Conservation (phyloP, 352 stramenopile genomes). For the Phytophthora tentaculata region DNA sequence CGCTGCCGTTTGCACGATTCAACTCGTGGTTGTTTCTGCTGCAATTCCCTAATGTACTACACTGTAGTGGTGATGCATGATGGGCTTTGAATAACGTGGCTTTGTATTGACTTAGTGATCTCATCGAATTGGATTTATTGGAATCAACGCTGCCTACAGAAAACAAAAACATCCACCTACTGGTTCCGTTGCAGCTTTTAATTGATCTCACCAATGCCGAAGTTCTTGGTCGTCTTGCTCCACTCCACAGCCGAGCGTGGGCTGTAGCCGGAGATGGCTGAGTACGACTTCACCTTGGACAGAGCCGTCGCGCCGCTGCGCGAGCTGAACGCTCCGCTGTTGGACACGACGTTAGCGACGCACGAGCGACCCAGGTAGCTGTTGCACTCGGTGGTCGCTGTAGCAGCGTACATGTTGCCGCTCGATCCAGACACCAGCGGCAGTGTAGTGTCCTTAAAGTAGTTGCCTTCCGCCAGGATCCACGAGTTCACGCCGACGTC, state of each 20-base stretch:
- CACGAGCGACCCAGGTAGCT: conserved; percentile 36
- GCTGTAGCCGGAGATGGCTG: conserved; percentile 16
- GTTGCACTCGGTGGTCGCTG: conserved; percentile 20
- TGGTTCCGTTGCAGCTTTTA: conserved; percentile 7
- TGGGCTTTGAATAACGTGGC: too few species aligned
- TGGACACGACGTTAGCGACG: conserved; percentile 32
- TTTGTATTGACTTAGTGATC: conserved; percentile 2
- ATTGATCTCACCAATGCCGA: conserved; percentile 31
- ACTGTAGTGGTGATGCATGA: too few species aligned
- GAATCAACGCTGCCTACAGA: conserved; percentile 1
- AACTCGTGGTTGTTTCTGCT: too few species aligned
- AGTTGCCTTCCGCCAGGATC: conserved; percentile 55
- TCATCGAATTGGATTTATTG: not conserved
- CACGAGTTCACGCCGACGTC: conserved; percentile 38
- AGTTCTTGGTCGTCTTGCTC: conserved; percentile 28
- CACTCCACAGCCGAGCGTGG: conserved; percentile 23
- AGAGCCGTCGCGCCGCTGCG: conserved; percentile 24
- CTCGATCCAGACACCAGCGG: conserved; percentile 18
- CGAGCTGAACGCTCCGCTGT: conserved; percentile 23
- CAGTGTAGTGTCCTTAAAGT: conserved; percentile 42
- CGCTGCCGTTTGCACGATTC: too few species aligned
- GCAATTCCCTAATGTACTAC: too few species aligned
- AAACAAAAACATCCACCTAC: conserved; percentile 17
- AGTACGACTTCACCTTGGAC: conserved; percentile 21
- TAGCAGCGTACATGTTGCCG: conserved; percentile 25